Conservation (phyloP, 1,284 basidiomycete genomes). For the Naganishia liquefaciens region DNA sequence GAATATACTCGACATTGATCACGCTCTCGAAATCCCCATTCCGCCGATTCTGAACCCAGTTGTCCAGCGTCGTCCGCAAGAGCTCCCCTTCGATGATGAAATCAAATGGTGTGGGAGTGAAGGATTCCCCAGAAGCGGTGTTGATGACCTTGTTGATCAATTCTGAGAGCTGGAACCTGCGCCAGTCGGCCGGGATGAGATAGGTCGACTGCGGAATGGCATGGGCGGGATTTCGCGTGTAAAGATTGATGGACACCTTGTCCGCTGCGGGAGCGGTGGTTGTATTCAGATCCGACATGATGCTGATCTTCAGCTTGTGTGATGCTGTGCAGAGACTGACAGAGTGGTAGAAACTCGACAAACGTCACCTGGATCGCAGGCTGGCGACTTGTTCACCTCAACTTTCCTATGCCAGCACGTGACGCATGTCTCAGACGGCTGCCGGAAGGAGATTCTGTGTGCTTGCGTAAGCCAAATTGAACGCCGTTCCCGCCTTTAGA, state of each 20-base stretch:
- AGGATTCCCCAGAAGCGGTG: constrained; percentile 53
- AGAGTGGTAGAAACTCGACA: too few species aligned
- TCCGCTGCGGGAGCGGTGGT: background rate
- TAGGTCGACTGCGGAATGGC: constrained; percentile 87
- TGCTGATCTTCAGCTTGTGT: background rate
- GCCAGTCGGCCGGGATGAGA: constrained; percentile 89
- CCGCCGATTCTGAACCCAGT: constrained; percentile 73
- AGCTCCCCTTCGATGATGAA: constrained; percentile 85
- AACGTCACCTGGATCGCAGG: too few species aligned
- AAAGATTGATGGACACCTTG: constrained; percentile 66
- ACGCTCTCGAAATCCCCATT: constrained; percentile 68
- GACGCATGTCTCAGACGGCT: too few species aligned
- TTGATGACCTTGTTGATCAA: constrained; percentile 92
- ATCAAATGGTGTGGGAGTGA: constrained; percentile 83
- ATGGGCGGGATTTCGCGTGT: constrained; percentile 71
- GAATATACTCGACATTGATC: constrained; percentile 90
- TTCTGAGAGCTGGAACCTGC: constrained; percentile 93
- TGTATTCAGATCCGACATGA: background rate
- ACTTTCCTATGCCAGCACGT: too few species aligned
- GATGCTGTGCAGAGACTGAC: background rate
- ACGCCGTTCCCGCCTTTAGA: too few species aligned
- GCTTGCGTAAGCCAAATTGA: too few species aligned
- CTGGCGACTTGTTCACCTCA: too few species aligned
- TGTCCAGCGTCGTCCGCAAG: constrained; percentile 69
- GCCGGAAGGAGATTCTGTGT: too few species aligned